Base-by-base conservation (phyloP, 164 flowering plant genomes). In the Piper longum region DNA sequence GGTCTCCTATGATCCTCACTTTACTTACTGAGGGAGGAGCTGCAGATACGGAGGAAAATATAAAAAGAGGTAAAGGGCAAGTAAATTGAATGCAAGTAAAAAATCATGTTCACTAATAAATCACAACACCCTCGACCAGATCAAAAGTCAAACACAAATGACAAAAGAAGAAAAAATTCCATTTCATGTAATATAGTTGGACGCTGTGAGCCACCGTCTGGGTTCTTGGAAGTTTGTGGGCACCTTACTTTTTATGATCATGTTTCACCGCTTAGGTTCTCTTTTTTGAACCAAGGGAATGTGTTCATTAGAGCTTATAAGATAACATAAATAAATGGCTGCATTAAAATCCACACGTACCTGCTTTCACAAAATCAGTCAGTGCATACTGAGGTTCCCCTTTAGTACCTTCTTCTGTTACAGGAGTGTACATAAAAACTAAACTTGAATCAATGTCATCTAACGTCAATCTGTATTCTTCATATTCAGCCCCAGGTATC, bases 371-470 rank as follows among this genome's bases (percentile, higher is more conserved):
- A 73, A 82, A 85, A 76, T 95, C 97, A n/a, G 97, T 95, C 70
- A 91, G 85, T 69, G 93, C 88, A 78, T 88, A 95, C 61, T 88
- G 97, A 71, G 99, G 93, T 72, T 95, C 97, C 56, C 99, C 99
- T 82, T 85, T 91, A 71, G 83, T 82, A 78, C 97, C 96, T 80
- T 90, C 97, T 71, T 85, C 86, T 60, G 97, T 91, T 26, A 93
- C 95, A 16, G 99, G 99, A 44, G 97, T 90, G 71, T 90, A 90
- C 96, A 93, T 93, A 70, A 79, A 93, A 65, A 93, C 96, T 81
- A 93, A 80, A 79, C 97, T 87, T 43, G 96, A 88, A 81, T 77
- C 91, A 72, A 95, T 72, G 56, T 95, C 99, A 74, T 95, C 91
- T 48, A 86, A 60, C 0, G 88, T 81, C 75, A 95, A 75, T 61